These are phyloP conservation scores for Intubia oerlemansii DNA, from an alignment of 2,329 filamentous ascomycete species.

Conservation along the genomic window DNA sequence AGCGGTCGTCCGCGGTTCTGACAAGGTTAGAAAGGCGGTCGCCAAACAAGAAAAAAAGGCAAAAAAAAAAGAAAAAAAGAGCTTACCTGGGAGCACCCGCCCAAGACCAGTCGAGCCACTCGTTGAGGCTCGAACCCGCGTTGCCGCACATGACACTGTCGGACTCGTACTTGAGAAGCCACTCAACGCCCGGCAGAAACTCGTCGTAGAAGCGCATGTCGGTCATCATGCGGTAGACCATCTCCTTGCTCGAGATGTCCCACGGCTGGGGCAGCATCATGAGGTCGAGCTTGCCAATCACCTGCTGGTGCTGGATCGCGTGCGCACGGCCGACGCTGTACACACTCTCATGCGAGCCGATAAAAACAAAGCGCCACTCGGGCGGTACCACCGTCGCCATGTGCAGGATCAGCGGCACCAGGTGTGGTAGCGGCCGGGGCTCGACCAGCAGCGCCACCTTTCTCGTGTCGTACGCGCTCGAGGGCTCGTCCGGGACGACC, in stretches of 20 bases:
- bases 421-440: conserved; percentile 22
- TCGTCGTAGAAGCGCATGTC: conserved; percentile 30
- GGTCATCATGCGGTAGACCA: conserved; percentile 25
- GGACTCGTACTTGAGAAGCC: conserved; percentile 31
- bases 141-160: conserved; percentile 35
- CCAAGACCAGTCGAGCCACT: conserved; percentile 33
- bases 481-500: conserved; percentile 13
- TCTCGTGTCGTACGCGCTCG: conserved; percentile 21
- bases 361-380: conserved; percentile 32
- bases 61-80: background rate
- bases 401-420: conserved; percentile 27
- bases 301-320: conserved; percentile 25
- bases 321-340: conserved; percentile 21
- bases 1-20: conserved; percentile 19
- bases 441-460: conserved; percentile 32
- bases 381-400: conserved; percentile 29
- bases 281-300: conserved; percentile 28
- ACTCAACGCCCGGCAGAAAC: conserved; percentile 26
- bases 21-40: background rate
- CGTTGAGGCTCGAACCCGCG: conserved; percentile 25
- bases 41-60: background rate
- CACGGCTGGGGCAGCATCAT: conserved; percentile 25
- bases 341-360: conserved; percentile 26
- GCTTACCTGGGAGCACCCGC: conserved; percentile 26
- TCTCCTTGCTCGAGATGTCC: conserved; percentile 23